Percentiles rank a stretch among this genome's conserved stretches.
phyloP scores from a whole-genome alignment of 768 basidiomycete species.

The Suillus spraguei region DNA sequence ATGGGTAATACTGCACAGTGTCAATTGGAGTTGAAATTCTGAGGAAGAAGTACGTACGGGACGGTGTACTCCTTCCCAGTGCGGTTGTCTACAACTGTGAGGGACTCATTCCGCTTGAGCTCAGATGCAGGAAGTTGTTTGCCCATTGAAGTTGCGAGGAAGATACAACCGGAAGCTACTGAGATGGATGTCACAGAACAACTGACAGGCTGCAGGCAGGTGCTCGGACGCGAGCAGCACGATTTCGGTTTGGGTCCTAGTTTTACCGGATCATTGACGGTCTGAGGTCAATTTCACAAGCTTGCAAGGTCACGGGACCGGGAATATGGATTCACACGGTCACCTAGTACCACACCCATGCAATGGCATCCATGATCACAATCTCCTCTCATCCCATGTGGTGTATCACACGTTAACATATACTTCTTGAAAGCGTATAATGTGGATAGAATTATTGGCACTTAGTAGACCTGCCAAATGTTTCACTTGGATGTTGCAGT shows the following conservation, averaged over 20 bases:
- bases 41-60: slow-evolving; percentile 53
- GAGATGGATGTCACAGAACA: not conserved
- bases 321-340: not conserved
- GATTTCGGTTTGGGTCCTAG: not conserved
- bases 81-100: slow-evolving; percentile 82
- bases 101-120: slow-evolving; percentile 28
- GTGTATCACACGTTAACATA: not conserved
- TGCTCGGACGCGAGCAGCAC: not conserved
- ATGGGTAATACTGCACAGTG: slow-evolving; percentile 62
- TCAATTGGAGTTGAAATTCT: not conserved
- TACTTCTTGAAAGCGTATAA: not conserved
- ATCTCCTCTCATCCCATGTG: not conserved
- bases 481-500: not conserved
- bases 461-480: not conserved
- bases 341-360: no score
- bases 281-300: slow-evolving; percentile 1
- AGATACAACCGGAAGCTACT: not conserved
- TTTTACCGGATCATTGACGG: not conserved
- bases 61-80: slow-evolving; percentile 78
- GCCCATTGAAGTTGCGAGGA: slow-evolving; percentile 23
- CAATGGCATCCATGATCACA: not conserved
- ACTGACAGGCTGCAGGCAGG: not conserved
- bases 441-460: not conserved
- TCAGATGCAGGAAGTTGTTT: slow-evolving; percentile 25
- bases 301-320: slow-evolving; percentile 3